These are phyloP conservation scores for Amaranthus cruentus DNA, from an alignment of 148 eudicot genomes.

Conservation along the genomic window DNA sequence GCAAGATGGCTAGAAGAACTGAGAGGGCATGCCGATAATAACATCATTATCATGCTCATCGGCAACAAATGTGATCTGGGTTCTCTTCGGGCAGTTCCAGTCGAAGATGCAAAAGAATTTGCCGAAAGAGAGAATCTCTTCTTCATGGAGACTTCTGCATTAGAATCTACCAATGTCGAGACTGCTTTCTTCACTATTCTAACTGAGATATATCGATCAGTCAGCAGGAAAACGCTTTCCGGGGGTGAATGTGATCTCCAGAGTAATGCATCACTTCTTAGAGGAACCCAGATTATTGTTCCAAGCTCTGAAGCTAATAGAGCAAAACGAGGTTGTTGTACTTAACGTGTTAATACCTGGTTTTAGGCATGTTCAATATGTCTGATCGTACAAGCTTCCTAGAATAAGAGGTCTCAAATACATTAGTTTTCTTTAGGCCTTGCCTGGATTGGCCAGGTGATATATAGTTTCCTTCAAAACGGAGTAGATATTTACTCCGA, in stretches of 20 bases:
- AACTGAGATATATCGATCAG: conserved; percentile 35
- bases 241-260: conserved; percentile 27
- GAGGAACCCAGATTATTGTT: conserved; percentile 32
- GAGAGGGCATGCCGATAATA: conserved; percentile 37
- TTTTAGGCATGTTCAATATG: too few relatives aligned
- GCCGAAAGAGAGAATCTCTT: conserved; percentile 39
- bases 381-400: too few relatives aligned
- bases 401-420: too few relatives aligned
- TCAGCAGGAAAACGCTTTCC: conserved; percentile 33
- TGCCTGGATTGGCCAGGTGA: too few relatives aligned
- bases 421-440: too few relatives aligned
- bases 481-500: too few relatives aligned
- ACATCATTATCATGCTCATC: conserved; percentile 33
- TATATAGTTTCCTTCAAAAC: too few relatives aligned
- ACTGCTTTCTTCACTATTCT: conserved; percentile 32
- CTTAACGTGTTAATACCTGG: neutral
- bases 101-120: conserved; percentile 40
- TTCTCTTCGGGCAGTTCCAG: conserved; percentile 33
- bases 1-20: conserved; percentile 39
- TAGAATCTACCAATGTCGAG: conserved; percentile 37
- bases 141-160: conserved; percentile 40
- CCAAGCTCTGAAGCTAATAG: conserved; percentile 19
- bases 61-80: conserved; percentile 36
- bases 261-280: conserved; percentile 26
- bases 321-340: conserved; percentile 29